Evolutionary conservation across 2,329 filamentous ascomycete species (phyloP).

Genomic region (Fusarium sp.): DNA sequence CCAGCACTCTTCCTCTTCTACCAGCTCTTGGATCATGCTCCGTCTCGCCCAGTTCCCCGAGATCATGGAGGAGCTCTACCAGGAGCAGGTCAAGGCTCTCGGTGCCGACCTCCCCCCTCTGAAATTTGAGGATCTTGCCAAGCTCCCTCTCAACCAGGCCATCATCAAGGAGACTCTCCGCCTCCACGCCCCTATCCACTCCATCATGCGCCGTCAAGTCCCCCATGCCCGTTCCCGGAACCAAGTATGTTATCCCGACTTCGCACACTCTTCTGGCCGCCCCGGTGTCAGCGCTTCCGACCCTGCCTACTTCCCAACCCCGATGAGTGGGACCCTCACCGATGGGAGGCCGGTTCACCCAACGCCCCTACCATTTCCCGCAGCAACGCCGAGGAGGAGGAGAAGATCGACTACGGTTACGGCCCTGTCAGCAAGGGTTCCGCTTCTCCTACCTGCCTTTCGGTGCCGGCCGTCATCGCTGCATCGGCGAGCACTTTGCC

Average conservation of each 20-base stretch:
- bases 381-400: slow-evolving; percentile 71
- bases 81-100: slow-evolving; percentile 81
- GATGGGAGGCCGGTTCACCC: slow-evolving; percentile 80
- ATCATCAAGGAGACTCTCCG: slow-evolving; percentile 93
- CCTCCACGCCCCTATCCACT: slow-evolving; percentile 93
- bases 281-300: slow-evolving; percentile 82
- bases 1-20: slow-evolving; percentile 89
- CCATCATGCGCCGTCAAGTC: slow-evolving; percentile 93
- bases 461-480: slow-evolving; percentile 90
- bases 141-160: slow-evolving; percentile 83
- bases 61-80: slow-evolving; percentile 82
- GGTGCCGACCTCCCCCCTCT: slow-evolving; percentile 81
- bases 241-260: slow-evolving; percentile 84
- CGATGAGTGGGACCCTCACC: slow-evolving; percentile 86
- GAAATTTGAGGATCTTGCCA: slow-evolving; percentile 80
- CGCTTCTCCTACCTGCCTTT: slow-evolving; percentile 91
- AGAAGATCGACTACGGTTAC: slow-evolving; percentile 93
- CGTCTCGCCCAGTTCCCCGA: slow-evolving; percentile 82
- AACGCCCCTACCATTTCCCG: slow-evolving; percentile 62
- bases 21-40: slow-evolving; percentile 86
- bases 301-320: slow-evolving; percentile 83
- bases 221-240: slow-evolving; percentile 86
- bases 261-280: slow-evolving; percentile 86
- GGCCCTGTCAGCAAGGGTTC: slow-evolving; percentile 93
- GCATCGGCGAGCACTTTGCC: slow-evolving; percentile 97